Evolutionary conservation across 768 basidiomycete genomes (phyloP).

Genomic region (Rhodotorula sphaerocarpa): DNA sequence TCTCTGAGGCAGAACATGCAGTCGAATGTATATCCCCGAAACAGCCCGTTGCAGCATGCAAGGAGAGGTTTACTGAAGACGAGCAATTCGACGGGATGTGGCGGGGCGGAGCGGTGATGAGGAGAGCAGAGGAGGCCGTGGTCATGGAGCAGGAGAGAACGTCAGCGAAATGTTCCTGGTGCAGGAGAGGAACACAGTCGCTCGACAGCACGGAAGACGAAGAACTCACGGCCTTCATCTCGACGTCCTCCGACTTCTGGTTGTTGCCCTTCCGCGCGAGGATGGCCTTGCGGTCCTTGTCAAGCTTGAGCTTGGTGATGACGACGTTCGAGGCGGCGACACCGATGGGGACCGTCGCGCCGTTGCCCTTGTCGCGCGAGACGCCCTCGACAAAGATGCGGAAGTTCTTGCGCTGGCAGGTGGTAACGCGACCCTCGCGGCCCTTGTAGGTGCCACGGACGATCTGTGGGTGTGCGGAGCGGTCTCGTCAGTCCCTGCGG

Average conservation of each 20-base stretch:
- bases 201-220: too few relatives aligned
- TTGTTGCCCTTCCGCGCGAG: constrained; percentile 42
- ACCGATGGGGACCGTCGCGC: constrained; percentile 84
- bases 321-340: constrained; percentile 96
- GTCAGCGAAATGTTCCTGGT: neutral
- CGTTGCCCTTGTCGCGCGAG: constrained; percentile 93
- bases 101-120: too few relatives aligned
- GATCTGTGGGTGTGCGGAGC: constrained; percentile 49
- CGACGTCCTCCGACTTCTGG: constrained; percentile 41
- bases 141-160: neutral
- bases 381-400: constrained; percentile 98
- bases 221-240: constrained; percentile 38
- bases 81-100: too few relatives aligned
- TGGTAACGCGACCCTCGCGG: constrained; percentile 85
- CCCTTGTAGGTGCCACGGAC: constrained; percentile 98
- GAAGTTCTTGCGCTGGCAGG: constrained; percentile 56
- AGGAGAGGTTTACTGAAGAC: too few relatives aligned
- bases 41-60: too few relatives aligned
- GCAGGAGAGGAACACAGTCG: neutral
- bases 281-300: constrained; percentile 53
- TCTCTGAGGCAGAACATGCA: too few relatives aligned
- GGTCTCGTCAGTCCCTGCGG: neutral
- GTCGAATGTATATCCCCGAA: too few relatives aligned
- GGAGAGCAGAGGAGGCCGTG: neutral
- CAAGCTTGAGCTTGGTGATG: constrained; percentile 82